These are phyloP conservation scores for Rhizophora mangle DNA, from an alignment of 345 rosid species.

Conservation along the genomic window DNA sequence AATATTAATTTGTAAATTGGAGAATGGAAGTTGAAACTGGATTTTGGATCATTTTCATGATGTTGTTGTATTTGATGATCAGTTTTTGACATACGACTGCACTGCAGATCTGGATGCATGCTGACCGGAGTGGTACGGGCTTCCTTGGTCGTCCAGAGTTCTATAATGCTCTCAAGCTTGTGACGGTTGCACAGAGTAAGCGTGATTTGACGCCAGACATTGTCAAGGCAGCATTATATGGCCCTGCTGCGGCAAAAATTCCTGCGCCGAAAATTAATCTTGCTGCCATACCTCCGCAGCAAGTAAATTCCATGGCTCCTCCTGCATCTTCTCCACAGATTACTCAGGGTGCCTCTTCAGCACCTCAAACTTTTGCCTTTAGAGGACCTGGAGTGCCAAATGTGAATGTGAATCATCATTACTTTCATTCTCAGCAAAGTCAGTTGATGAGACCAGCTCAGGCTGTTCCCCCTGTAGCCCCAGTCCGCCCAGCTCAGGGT, in stretches of 20 bases:
- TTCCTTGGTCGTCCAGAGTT: conserved; percentile 86
- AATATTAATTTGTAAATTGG: no score
- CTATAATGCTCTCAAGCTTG: conserved; percentile 83
- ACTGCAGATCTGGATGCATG: conserved; percentile 72
- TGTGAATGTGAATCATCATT: conserved; percentile 41
- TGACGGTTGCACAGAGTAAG: conserved; percentile 97
- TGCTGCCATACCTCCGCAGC: conserved; percentile 48
- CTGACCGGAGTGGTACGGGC: conserved; percentile 73
- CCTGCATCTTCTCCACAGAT: conserved; percentile 38
- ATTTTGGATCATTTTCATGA: no score
- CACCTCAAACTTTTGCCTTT: conserved; percentile 48
- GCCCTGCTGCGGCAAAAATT: conserved; percentile 95
- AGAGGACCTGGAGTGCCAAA: conserved; percentile 63
- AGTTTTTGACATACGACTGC: no score
- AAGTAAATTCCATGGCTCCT: conserved; percentile 35
- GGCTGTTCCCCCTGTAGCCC: conserved; percentile 45
- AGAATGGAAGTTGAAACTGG: no score
- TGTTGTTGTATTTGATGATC: no score
- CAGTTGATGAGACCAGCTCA: conserved; percentile 53
- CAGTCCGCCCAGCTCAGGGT: conserved; percentile 47
- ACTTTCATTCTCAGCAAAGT: conserved; percentile 54
- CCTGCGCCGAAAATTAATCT: conserved; percentile 89
- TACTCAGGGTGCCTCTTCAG: conserved; percentile 31
- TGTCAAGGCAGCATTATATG: conserved; percentile 87
- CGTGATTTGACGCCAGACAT: conserved; percentile 88